Conservation (phyloP, 805 yeast genomes). For the Cyberlindnera bimundalis region DNA sequence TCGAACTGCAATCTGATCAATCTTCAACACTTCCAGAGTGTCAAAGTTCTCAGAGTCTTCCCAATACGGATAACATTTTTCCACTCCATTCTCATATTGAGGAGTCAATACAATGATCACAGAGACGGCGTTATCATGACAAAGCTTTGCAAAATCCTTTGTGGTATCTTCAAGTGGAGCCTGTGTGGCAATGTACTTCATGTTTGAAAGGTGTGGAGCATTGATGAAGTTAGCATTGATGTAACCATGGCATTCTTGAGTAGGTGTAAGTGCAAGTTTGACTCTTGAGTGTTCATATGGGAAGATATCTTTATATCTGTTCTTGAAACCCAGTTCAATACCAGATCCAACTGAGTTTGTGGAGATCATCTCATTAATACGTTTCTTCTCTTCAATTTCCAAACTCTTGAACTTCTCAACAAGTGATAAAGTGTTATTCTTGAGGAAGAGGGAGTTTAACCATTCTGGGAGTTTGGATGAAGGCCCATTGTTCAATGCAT, state of each 20-base stretch:
- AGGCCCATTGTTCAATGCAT: slow-evolving; percentile 8
- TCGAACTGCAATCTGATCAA: slow-evolving; percentile 36
- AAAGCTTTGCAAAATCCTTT: slow-evolving; percentile 82
- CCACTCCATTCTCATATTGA: slow-evolving; percentile 70
- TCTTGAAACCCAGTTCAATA: slow-evolving; percentile 69
- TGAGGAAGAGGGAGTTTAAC: slow-evolving; percentile 37
- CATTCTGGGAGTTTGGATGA: slow-evolving; percentile 35
- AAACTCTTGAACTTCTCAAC: slow-evolving; percentile 56
- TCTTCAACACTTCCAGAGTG: slow-evolving; percentile 9
- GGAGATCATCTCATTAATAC: slow-evolving; percentile 46
- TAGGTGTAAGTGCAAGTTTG: slow-evolving; percentile 31
- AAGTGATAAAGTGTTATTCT: slow-evolving; percentile 27
- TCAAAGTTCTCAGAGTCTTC: slow-evolving; percentile 44
- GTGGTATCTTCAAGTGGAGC: slow-evolving; percentile 79
- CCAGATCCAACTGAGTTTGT: slow-evolving; percentile 33
- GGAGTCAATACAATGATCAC: slow-evolving; percentile 74
- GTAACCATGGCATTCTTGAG: slow-evolving; percentile 20
- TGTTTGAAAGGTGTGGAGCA: slow-evolving; percentile 21
- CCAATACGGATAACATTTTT: slow-evolving; percentile 87
- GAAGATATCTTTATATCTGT: slow-evolving; percentile 76
- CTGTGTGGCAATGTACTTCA: slow-evolving; percentile 77
- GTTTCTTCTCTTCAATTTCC: slow-evolving; percentile 64
- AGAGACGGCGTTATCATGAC: slow-evolving; percentile 58
- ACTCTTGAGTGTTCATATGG: slow-evolving; percentile 61
- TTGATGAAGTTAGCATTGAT: slow-evolving; percentile 64